phyloP scores from a whole-genome alignment of 371 early-diverging fungal genomes.

The Mucor sp. region DNA sequence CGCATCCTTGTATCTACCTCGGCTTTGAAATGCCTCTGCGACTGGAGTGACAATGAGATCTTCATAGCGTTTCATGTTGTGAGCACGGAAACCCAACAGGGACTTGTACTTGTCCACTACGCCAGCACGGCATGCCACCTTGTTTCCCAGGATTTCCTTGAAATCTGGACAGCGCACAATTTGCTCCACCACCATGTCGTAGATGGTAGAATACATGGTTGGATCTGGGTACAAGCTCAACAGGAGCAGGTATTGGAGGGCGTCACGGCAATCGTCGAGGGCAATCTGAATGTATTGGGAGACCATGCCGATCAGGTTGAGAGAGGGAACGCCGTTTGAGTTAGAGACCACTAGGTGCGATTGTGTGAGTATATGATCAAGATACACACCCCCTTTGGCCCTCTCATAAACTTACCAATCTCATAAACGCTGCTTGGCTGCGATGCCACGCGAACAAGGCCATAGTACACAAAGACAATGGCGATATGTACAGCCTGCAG shows the following conservation, averaged over 20 bases:
- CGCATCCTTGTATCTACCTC: slow-evolving; percentile 74
- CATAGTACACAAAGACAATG: slow-evolving; percentile 77
- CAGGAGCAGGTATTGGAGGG: slow-evolving; percentile 67
- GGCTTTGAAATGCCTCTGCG: slow-evolving; percentile 68
- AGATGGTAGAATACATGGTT: slow-evolving; percentile 40
- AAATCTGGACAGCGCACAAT: slow-evolving; percentile 55
- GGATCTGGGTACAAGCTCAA: slow-evolving; percentile 56
- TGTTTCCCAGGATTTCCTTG: slow-evolving; percentile 22
- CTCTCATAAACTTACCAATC: slow-evolving; percentile 30
- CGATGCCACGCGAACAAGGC: slow-evolving; percentile 74
- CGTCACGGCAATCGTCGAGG: slow-evolving; percentile 51
- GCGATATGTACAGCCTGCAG: slow-evolving; percentile 93
- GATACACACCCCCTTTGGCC: neutral
- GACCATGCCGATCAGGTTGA: slow-evolving; percentile 68
- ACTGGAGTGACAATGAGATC: slow-evolving; percentile 61
- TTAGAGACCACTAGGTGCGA: neutral
- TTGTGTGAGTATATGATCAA: neutral
- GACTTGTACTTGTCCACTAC: neutral
- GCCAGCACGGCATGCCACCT: neutral
- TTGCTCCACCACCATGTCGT: slow-evolving; percentile 45
- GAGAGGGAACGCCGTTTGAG: neutral
- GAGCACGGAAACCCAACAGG: neutral
- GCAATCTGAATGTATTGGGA: slow-evolving; percentile 58
- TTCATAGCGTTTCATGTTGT: slow-evolving; percentile 33
- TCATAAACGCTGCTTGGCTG: slow-evolving; percentile 26